Evolutionary conservation across 371 early-diverging fungal species (phyloP).

Genomic region (Circinella minor): DNA sequence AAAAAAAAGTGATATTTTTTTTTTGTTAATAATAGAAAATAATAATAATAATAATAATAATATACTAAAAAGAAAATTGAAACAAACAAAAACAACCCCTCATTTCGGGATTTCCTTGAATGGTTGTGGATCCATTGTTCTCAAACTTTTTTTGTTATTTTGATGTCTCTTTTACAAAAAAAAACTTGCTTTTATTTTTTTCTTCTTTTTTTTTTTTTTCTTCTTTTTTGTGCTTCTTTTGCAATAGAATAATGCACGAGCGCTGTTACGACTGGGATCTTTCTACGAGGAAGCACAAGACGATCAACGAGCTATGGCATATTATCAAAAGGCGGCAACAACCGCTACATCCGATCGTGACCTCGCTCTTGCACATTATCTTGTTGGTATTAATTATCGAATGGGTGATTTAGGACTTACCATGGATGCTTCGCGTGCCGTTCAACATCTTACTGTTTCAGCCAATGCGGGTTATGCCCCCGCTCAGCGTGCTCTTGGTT

Average conservation of each 20-base stretch:
- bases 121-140: not conserved
- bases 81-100: slow-evolving; percentile 11
- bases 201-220: slow-evolving; percentile 3
- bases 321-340: slow-evolving; percentile 11
- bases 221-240: not conserved
- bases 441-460: slow-evolving; percentile 27
- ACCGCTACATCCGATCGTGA: slow-evolving; percentile 17
- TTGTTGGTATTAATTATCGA: slow-evolving; percentile 30
- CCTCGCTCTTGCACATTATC: slow-evolving; percentile 27
- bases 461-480: slow-evolving; percentile 29
- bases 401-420: slow-evolving; percentile 20
- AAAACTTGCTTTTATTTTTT: not conserved
- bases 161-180: not conserved
- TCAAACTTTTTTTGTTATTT: not conserved
- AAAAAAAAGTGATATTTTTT: slow-evolving; percentile 2
- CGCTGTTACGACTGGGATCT: slow-evolving; percentile 15
- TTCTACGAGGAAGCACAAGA: slow-evolving; percentile 16
- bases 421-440: slow-evolving; percentile 23
- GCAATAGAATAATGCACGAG: slow-evolving; percentile 7
- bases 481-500: slow-evolving; percentile 32
- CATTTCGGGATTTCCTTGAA: slow-evolving; percentile 7
- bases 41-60: too few relatives aligned
- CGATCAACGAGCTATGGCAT: slow-evolving; percentile 7
- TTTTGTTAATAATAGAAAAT: not conserved
- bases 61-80: not conserved